Evolutionary conservation across 106 monocot genomes (phyloP).

Genomic region (Dactylorhiza incarnata): DNA sequence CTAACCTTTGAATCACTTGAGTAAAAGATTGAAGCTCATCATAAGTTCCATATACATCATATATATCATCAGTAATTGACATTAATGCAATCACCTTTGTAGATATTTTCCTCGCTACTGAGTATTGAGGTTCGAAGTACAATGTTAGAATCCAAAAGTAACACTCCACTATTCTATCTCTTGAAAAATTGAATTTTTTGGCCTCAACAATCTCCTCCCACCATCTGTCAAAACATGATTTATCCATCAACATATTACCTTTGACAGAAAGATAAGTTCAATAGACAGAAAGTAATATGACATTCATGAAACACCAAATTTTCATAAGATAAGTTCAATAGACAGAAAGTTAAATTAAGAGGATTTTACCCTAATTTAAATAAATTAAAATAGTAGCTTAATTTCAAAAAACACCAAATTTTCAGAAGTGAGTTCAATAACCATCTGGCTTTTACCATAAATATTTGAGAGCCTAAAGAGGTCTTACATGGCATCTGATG

Average conservation of each 20-base stretch:
- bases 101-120: not conserved
- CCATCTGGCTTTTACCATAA: too few species aligned
- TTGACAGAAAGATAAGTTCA: too few species aligned
- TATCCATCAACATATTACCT: not conserved
- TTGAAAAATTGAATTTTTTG: not conserved
- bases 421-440: too few species aligned
- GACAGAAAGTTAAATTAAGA: too few species aligned
- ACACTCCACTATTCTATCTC: constrained; percentile 7
- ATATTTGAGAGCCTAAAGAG: too few species aligned
- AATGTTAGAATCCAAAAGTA: constrained; percentile 13
- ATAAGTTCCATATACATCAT: constrained; percentile 15
- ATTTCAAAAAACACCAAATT: too few species aligned
- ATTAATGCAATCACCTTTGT: constrained; percentile 3
- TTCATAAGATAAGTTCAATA: too few species aligned
- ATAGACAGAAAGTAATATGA: too few species aligned
- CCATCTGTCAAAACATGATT: constrained; percentile 11
- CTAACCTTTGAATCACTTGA: constrained; percentile 15
- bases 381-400: too few species aligned
- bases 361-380: too few species aligned
- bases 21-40: constrained; percentile 12
- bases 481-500: too few species aligned
- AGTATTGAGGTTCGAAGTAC: constrained; percentile 13
- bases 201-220: not conserved
- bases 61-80: not conserved
- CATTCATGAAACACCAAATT: too few species aligned